Base-by-base conservation (phyloP, 148 eudicot genomes). In the Diospyros kaki region DNA sequence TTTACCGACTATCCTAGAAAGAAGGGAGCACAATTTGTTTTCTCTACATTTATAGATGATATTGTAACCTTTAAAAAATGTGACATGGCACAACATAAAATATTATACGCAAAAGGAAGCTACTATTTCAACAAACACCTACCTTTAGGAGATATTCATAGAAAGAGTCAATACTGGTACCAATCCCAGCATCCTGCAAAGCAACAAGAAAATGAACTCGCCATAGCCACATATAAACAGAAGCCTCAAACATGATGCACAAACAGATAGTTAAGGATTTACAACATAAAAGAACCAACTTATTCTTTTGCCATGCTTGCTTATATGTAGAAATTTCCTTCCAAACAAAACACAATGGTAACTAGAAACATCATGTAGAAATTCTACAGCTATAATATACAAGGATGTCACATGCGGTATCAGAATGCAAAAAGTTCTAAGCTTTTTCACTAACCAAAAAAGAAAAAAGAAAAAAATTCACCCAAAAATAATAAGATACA, bases 81-180 rank as follows among this genome's bases (percentile, higher is more conserved):
- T 15, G 44, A 14, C 41, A 41, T 14, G 38, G 15, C 42, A 39
- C 14, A 41, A 4, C 5, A 39, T 3, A 7, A 18, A 45, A 54
- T 48, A 8, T 48, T 48, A 48, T 48, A 48, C 52, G 8, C 8
- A 48, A 48, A 48, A 48, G 4, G 52, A 48, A 4, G 46, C 28
- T 28, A 28, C 28, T 9, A 50, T 58, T 56, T 73, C 52, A 78
- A 58, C 44, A 65, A 64, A 58, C 15, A 56, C 90, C 68, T 79
- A 92, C 98, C 97, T 95, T 95, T 40, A 95, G 83, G 75, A 95
- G 97, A 84, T 95, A 95, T 76, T 95, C 98, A 76, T 92, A 95
- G 83, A 92, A 95, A 73, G 98, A 95, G 87, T 95, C 98, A 60
- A 95, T 92, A 81, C 98, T 95, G 63, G 98, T 95, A 66, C 98